Evolutionary conservation across 2,329 filamentous ascomycete genomes (phyloP), one percentile per base, ranked within the genome.

Genomic region (Penicillium sp.): DNA sequence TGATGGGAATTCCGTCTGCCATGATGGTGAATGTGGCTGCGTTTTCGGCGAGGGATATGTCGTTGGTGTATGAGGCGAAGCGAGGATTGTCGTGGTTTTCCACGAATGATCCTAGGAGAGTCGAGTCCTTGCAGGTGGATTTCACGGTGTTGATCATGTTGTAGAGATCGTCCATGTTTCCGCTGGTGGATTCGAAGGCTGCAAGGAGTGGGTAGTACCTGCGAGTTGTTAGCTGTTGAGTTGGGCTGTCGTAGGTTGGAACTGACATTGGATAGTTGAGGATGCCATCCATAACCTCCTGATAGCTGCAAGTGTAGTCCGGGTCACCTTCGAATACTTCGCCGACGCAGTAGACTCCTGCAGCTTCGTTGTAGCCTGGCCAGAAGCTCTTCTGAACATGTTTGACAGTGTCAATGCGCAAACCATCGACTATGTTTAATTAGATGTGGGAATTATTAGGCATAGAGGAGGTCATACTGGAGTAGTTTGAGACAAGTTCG

Each of bases 81-180:
- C 81, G 78, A 4, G 78, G 66, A 50, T 80, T 77, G 61, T 84
- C 82, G 61, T 84, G 81, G 62, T 83, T 84, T 59, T 84, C 81
- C 10, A 80, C 63, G 53, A 84, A 84, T 1, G 71, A 76, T 6
- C 75, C 81, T 6, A 82, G 67, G 5, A 76, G 68, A 1, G 73
- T 70, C 0, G 76, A 68, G 61, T 82, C 75, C 0, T 52, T 39
- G 47, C 72, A 77, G 15, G 54, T 51, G 0, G 57, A 60, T 18
- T 65, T 61, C 13, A 70, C 65, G 2, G 60, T 62, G 50, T 60
- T 62, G 43, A 72, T 66, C 61, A 66, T 69, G 40, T 64, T 57
- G 38, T 64, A 65, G 5, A 73, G 59, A 9, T 66, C 59, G 41
- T 57, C 58, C 7, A 71, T 69, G 28, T 66, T 70, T 9, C 69